phyloP scores from a whole-genome alignment of 2,329 filamentous ascomycete species.

The Allantophomopsis cytisporea region DNA sequence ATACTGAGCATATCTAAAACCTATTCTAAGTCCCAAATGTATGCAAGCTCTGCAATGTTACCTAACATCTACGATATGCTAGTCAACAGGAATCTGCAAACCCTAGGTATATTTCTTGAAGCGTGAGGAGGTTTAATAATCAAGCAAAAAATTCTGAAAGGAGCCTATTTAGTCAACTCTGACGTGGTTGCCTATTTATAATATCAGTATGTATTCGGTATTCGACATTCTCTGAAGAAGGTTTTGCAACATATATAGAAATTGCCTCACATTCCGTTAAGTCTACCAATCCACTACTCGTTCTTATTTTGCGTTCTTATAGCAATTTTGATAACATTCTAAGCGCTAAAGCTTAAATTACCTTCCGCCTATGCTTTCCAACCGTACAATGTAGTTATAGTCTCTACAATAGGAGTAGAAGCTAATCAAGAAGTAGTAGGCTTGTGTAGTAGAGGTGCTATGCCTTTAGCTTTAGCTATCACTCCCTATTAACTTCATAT shows the following conservation, averaged over 20 bases:
- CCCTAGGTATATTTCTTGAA: no score
- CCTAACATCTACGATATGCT: no score
- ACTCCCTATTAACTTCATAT: conserved; percentile 27
- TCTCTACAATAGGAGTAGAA: conserved; percentile 53
- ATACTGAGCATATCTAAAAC: no score
- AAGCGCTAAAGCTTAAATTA: conserved; percentile 82
- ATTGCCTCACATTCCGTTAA: conserved; percentile 74
- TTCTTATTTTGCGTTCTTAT: conserved; percentile 78
- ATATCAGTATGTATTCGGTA: no score
- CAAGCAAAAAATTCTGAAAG: no score
- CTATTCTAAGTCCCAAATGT: no score
- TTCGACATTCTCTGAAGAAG: no score
- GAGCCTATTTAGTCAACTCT: no score
- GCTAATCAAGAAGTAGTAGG: conserved; percentile 68
- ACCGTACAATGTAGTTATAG: conserved; percentile 84
- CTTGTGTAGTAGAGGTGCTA: conserved; percentile 59
- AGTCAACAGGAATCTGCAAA: no score
- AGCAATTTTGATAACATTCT: conserved; percentile 83
- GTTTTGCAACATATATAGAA: conserved; percentile 58
- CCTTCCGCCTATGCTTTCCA: conserved; percentile 93
- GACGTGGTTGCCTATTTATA: no score
- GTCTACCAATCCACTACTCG: conserved; percentile 88
- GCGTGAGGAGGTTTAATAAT: no score
- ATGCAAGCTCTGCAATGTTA: no score
- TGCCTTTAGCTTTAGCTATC: conserved; percentile 53